These are phyloP conservation scores for Lepraria neglecta DNA, from an alignment of 495 filamentous ascomycete species.

Conservation along the genomic window DNA sequence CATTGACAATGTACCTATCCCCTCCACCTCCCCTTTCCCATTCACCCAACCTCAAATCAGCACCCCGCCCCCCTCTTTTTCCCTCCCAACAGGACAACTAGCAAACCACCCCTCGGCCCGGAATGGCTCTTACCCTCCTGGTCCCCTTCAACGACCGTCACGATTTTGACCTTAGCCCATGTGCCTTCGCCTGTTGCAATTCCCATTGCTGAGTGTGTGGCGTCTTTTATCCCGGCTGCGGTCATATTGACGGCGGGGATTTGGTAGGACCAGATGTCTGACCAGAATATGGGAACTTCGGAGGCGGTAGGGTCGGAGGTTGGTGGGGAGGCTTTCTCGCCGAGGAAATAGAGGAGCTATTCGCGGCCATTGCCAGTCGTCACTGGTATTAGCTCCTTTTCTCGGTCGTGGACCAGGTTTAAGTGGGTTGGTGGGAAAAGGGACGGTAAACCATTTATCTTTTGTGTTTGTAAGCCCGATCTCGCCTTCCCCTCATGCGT, in stretches of 20 bases:
- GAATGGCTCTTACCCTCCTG: constrained; percentile 46
- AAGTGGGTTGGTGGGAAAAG: constrained; percentile 26
- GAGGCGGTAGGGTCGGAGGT: neutral
- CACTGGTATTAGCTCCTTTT: constrained; percentile 41
- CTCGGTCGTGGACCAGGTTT: constrained; percentile 42
- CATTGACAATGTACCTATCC: constrained; percentile 44
- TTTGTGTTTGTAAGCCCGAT: constrained; percentile 23
- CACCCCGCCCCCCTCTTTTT: constrained; percentile 38
- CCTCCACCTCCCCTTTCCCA: constrained; percentile 43
- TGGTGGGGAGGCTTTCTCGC: constrained; percentile 25
- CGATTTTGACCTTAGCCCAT: constrained; percentile 46
- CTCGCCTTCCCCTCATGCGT: constrained; percentile 5
- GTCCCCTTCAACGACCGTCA: constrained; percentile 35
- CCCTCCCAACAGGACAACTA: constrained; percentile 31
- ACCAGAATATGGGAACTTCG: constrained; percentile 25
- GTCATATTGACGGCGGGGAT: constrained; percentile 38
- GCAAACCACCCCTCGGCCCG: constrained; percentile 46
- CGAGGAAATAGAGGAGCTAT: constrained; percentile 50
- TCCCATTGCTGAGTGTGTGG: constrained; percentile 39
- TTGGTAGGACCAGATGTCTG: constrained; percentile 49
- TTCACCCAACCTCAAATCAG: constrained; percentile 50
- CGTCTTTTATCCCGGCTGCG: constrained; percentile 47
- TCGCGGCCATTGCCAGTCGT: constrained; percentile 44
- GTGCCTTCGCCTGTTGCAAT: constrained; percentile 36
- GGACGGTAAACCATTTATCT: constrained; percentile 40